A percentile compares a stretch with the other conserved stretches of the same genome.
These are phyloP conservation scores for Hyaloperonospora arabidopsidis DNA, from an alignment of 352 stramenopile species.

Conservation along the genomic window DNA sequence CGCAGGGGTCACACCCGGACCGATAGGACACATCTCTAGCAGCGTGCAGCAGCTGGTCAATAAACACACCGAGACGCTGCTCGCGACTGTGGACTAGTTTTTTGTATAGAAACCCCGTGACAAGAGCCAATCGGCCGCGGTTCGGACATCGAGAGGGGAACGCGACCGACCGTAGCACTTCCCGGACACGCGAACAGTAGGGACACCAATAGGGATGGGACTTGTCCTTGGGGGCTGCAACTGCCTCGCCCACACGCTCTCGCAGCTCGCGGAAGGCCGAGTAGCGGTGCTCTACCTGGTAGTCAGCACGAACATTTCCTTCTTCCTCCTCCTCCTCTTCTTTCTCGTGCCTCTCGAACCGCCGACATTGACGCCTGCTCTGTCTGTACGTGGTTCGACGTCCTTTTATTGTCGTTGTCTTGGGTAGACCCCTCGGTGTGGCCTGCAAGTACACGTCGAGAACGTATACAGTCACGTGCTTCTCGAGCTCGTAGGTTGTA, in stretches of 20 bases:
- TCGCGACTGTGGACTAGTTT: conserved; percentile 23
- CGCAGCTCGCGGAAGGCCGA: conserved; percentile 47
- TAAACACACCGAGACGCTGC: conserved; percentile 34
- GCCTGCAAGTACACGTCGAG: conserved; percentile 40
- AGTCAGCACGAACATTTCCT: not conserved
- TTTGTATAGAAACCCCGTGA: conserved; percentile 10
- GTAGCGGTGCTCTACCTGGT: conserved; percentile 22
- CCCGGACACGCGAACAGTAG: conserved; percentile 44
- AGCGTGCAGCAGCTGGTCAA: conserved; percentile 36
- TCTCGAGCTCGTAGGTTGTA: conserved; percentile 24
- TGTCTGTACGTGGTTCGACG: too few relatives aligned
- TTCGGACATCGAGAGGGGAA: conserved; percentile 44
- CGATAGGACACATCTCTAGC: conserved; percentile 52
- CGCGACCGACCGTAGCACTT: conserved; percentile 25
- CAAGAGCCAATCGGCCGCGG: conserved; percentile 15
- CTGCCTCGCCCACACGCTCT: conserved; percentile 22
- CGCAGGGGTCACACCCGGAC: conserved; percentile 31
- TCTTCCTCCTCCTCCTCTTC: not conserved
- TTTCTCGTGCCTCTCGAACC: not conserved
- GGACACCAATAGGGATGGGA: conserved; percentile 32
- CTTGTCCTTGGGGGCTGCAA: conserved; percentile 7
- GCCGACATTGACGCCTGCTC: too few relatives aligned
- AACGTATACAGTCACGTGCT: conserved; percentile 35
- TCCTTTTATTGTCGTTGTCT: not conserved
- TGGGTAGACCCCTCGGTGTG: conserved; percentile 38